Percentiles rank a stretch among this genome's conserved stretches.
These are phyloP conservation scores for Eimeria necatrix DNA, from an alignment of 169 alveolate genomes.

Conservation along the genomic window DNA sequence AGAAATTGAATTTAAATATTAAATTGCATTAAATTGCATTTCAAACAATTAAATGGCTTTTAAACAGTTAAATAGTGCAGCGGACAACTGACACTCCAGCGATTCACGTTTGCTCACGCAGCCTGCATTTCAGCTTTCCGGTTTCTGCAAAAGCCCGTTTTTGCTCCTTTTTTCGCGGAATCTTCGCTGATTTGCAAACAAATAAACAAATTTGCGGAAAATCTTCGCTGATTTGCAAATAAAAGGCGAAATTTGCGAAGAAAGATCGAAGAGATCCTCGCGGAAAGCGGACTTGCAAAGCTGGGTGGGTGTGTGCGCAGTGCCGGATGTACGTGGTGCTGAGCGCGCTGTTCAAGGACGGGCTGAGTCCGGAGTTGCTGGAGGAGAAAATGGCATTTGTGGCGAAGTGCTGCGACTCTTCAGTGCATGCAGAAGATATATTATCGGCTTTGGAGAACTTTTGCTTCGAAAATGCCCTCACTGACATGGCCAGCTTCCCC, in stretches of 20 bases:
- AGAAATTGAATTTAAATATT: not conserved
- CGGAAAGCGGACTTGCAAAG: no score
- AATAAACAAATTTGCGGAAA: no score
- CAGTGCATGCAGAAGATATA: constrained; percentile 49
- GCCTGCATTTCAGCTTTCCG: no score
- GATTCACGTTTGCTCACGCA: no score
- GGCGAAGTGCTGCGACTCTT: constrained; percentile 54
- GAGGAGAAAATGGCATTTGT: constrained; percentile 61
- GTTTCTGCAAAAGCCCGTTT: no score
- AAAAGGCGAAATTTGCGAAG: no score
- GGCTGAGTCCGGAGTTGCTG: constrained; percentile 66
- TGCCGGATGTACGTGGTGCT: constrained; percentile 77
- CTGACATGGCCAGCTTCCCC: constrained; percentile 51
- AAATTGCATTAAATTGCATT: not conserved
- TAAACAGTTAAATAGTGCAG: not conserved
- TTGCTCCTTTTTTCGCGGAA: no score
- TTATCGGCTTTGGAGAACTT: constrained; percentile 60
- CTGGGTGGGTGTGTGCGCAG: not conserved
- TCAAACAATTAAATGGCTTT: not conserved
- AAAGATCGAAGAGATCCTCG: no score
- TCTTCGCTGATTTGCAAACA: no score
- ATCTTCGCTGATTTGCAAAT: no score
- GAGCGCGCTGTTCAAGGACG: constrained; percentile 66
- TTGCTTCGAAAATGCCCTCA: constrained; percentile 20
- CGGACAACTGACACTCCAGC: no score